phyloP scores from a whole-genome alignment of 73 alveolate genomes.

The Uronychia setigera region DNA sequence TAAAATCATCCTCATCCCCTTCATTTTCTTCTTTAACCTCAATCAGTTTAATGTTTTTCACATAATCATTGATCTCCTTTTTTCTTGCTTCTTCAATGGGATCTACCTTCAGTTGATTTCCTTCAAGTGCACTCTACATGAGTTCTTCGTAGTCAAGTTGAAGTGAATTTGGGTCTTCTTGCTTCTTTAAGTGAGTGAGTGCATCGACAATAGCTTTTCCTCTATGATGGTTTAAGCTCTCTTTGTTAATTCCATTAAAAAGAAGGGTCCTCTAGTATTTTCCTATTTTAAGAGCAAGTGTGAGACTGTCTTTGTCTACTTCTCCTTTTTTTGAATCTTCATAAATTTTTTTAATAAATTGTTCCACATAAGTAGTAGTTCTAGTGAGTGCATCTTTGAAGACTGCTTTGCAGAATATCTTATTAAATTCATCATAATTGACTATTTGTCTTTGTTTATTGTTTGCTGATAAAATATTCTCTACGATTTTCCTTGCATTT shows the following conservation, averaged over 20 bases:
- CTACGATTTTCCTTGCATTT: slow-evolving; percentile 4
- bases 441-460: neutral
- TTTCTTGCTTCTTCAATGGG: neutral
- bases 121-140: neutral
- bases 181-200: slow-evolving; percentile 23
- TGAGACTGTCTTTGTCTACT: neutral
- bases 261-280: slow-evolving; percentile 1
- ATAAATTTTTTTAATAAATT: neutral
- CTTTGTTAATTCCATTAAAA: neutral
- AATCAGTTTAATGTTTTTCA: neutral
- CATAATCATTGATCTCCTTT: neutral
- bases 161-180: neutral
- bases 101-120: neutral
- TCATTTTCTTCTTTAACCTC: neutral
- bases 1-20: neutral
- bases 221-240: neutral
- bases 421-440: slow-evolving; percentile 57
- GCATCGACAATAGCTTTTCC: slow-evolving; percentile 12
- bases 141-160: neutral
- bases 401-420: slow-evolving; percentile 60
- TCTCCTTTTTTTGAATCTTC: neutral
- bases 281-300: neutral
- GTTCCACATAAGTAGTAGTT: slow-evolving; percentile 6
- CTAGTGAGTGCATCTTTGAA: slow-evolving; percentile 56
- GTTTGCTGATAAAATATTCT: neutral